Evolutionary conservation across 176 grass and related monocot genomes (phyloP).

Genomic region (Avena atlantica): DNA sequence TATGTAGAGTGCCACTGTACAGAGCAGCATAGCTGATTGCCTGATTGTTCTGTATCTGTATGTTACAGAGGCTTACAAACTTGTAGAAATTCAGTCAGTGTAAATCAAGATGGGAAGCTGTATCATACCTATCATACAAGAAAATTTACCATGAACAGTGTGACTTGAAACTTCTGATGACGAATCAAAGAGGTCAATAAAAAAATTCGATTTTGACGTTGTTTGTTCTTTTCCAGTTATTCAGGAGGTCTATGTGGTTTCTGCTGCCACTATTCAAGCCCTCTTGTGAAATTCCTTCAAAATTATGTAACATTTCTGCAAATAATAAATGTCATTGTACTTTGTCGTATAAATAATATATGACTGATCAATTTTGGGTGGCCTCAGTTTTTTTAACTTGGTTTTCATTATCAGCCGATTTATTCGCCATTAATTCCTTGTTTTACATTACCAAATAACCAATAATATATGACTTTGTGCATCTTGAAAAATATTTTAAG

Average conservation of each 20-base stretch:
- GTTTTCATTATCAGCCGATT: too few relatives aligned
- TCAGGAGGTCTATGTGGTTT: not conserved
- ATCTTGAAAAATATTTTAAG: too few relatives aligned
- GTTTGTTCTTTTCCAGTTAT: not conserved
- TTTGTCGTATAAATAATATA: not conserved
- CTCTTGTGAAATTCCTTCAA: not conserved
- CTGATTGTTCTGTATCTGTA: conserved; percentile 25
- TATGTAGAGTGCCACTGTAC: conserved; percentile 32
- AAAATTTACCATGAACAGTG: conserved; percentile 28
- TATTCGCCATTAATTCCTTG: too few relatives aligned
- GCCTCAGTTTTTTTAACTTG: too few relatives aligned
- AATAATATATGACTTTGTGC: too few relatives aligned
- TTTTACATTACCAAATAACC: too few relatives aligned
- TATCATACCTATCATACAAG: conserved; percentile 27
- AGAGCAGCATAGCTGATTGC: conserved; percentile 33
- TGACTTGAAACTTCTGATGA: not conserved
- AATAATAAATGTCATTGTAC: not conserved
- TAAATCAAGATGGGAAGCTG: conserved; percentile 30
- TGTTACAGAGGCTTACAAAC: conserved; percentile 3
- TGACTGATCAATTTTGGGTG: too few relatives aligned
- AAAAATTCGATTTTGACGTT: not conserved
- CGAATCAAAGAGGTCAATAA: conserved; percentile 1
- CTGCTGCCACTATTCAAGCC: not conserved
- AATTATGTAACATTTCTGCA: not conserved
- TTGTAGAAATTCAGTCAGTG: conserved; percentile 17